Conservation (phyloP, 352 stramenopile genomes). For the Globisporangium spinosum region DNA sequence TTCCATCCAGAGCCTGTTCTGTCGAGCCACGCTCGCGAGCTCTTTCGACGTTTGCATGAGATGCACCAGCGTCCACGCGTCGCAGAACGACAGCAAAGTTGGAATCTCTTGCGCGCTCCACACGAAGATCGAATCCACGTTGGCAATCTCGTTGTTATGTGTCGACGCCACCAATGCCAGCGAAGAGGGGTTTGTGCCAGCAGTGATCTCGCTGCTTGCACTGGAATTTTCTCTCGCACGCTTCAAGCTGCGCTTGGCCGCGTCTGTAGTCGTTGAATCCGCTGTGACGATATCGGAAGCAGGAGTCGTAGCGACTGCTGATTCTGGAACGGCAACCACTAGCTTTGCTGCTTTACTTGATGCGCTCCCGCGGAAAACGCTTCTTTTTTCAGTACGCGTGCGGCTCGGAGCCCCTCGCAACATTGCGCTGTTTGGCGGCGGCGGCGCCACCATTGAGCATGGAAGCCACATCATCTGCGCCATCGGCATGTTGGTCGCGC, state of each 20-base stretch:
- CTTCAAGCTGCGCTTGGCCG: conserved; percentile 9
- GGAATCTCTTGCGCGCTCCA: conserved; percentile 43
- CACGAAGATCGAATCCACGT: conserved; percentile 21
- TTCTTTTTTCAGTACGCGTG: conserved; percentile 9
- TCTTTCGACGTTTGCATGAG: conserved; percentile 36
- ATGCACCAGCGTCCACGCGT: conserved; percentile 43
- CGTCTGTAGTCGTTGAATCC: neutral
- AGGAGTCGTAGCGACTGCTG: neutral
- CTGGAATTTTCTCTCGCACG: conserved; percentile 6
- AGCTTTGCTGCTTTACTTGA: neutral
- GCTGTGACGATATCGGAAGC: neutral
- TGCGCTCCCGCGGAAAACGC: neutral
- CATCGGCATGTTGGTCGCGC: conserved; percentile 23
- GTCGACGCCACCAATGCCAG: neutral
- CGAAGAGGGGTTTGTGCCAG: neutral
- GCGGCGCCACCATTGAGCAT: conserved; percentile 27
- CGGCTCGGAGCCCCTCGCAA: conserved; percentile 3
- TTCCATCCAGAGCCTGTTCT: conserved; percentile 31
- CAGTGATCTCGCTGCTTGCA: neutral
- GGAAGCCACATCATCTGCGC: conserved; percentile 41
- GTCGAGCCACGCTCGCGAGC: conserved; percentile 18
- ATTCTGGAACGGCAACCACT: neutral
- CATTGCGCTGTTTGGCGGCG: neutral
- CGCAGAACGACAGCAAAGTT: conserved; percentile 39
- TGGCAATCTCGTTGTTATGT: neutral